phyloP scores from a whole-genome alignment of 2,329 filamentous ascomycete species.

The Aquanectria penicillioides region DNA sequence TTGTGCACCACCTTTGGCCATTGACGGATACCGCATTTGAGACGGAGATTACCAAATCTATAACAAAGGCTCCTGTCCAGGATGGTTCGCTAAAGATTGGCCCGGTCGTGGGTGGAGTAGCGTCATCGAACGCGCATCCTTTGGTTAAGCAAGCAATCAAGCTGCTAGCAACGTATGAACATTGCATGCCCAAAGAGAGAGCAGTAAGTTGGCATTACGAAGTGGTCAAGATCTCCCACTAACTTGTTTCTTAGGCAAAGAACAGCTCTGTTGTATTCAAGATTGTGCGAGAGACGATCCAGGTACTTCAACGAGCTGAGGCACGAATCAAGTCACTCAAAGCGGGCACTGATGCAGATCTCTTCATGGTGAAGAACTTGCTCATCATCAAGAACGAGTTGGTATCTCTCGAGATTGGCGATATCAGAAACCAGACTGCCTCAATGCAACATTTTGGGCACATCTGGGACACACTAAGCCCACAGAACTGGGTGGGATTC shows the following conservation, averaged over 20 bases:
- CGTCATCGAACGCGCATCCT: slow-evolving; percentile 67
- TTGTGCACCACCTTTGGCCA: slow-evolving; percentile 67
- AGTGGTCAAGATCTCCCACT: slow-evolving; percentile 14
- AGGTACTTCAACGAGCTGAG: slow-evolving; percentile 82
- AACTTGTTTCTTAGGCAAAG: slow-evolving; percentile 44
- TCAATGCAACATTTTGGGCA: slow-evolving; percentile 70
- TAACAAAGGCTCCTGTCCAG: slow-evolving; percentile 59
- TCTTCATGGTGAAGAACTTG: slow-evolving; percentile 95
- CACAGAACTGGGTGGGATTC: slow-evolving; percentile 67
- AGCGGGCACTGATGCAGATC: slow-evolving; percentile 75
- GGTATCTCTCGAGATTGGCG: slow-evolving; percentile 91
- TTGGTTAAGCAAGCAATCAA: slow-evolving; percentile 68
- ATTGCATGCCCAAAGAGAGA: slow-evolving; percentile 71
- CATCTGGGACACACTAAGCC: slow-evolving; percentile 72
- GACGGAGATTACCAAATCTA: slow-evolving; percentile 63
- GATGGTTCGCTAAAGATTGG: slow-evolving; percentile 62
- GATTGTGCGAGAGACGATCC: slow-evolving; percentile 90
- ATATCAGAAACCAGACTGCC: slow-evolving; percentile 61
- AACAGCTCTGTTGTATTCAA: slow-evolving; percentile 68
- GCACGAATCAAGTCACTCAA: slow-evolving; percentile 72
- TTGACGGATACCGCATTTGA: slow-evolving; percentile 66
- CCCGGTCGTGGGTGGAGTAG: slow-evolving; percentile 57
- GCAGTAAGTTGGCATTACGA: slow-evolving; percentile 56
- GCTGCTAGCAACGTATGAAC: slow-evolving; percentile 70
- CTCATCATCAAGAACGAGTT: slow-evolving; percentile 96